phyloP scores from a whole-genome alignment of 2,329 filamentous ascomycete species.

The Whalleya microplaca region DNA sequence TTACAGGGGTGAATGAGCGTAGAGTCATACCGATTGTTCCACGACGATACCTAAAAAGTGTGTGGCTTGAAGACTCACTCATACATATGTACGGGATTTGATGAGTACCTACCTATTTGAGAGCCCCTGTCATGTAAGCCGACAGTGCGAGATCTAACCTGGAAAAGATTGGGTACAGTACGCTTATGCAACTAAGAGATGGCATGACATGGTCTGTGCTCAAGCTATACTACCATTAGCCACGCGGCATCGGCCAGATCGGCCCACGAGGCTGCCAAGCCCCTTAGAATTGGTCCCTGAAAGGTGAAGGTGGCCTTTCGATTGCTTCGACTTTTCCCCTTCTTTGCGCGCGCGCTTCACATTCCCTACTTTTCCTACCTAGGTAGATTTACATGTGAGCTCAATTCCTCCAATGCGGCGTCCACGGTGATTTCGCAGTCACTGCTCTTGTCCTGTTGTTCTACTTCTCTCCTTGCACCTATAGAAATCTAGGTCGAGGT shows the following conservation, averaged over 20 bases:
- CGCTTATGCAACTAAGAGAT: too few species aligned
- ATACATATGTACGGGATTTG: too few species aligned
- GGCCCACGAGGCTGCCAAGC: background rate
- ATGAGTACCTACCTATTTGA: too few species aligned
- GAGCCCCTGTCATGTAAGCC: too few species aligned
- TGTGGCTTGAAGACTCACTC: too few species aligned
- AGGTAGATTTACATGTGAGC: slow-evolving; percentile 1
- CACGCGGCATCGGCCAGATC: background rate
- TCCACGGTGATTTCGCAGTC: slow-evolving; percentile 25
- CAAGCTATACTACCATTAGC: background rate
- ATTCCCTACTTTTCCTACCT: slow-evolving; percentile 18
- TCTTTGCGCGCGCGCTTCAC: slow-evolving; percentile 7
- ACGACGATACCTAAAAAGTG: too few species aligned
- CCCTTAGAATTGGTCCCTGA: slow-evolving; percentile 5
- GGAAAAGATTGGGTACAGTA: too few species aligned
- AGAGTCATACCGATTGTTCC: too few species aligned
- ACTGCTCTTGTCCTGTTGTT: slow-evolving; percentile 8
- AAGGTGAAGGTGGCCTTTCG: slow-evolving; percentile 39
- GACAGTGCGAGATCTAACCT: too few species aligned
- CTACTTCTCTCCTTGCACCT: slow-evolving; percentile 7
- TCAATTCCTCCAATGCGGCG: slow-evolving; percentile 31
- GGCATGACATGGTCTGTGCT: background rate
- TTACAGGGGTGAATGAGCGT: too few species aligned
- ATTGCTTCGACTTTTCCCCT: background rate
- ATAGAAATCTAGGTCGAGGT: background rate